Conservation (phyloP, 768 basidiomycete species). For the Trametes cingulata region DNA sequence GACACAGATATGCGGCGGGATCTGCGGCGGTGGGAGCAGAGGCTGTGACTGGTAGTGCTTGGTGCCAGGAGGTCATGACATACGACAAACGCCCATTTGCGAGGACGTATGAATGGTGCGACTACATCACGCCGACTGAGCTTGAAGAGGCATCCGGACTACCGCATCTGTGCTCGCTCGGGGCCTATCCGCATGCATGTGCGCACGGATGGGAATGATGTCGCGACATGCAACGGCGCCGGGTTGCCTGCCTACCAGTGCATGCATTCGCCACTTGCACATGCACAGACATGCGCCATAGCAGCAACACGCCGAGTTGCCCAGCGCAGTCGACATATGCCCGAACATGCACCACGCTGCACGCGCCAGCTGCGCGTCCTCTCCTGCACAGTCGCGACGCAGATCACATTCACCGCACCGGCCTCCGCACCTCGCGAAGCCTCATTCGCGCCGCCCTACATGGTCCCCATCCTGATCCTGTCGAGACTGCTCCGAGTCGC, state of each 20-base stretch:
- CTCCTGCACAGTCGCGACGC: not conserved
- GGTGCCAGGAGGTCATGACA: no score
- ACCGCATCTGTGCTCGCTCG: no score
- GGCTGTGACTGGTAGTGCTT: no score
- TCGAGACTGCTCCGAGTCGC: not conserved
- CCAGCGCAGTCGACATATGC: not conserved
- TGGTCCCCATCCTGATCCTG: not conserved
- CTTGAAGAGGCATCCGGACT: no score
- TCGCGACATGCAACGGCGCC: not conserved
- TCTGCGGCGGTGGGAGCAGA: no score
- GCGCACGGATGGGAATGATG: no score
- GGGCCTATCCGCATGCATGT: no score
- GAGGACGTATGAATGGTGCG: no score
- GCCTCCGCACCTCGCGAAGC: slow-evolving; percentile 3
- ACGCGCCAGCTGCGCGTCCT: not conserved
- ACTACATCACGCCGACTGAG: no score
- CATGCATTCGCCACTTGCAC: not conserved
- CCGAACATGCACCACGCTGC: no score
- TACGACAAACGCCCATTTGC: no score
- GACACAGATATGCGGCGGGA: no score
- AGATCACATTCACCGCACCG: not conserved
- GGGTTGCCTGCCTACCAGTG: not conserved
- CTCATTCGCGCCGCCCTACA: not conserved
- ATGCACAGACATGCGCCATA: not conserved
- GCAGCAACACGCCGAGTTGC: not conserved